Evolutionary conservation across 2,329 filamentous ascomycete genomes (phyloP).

Genomic region (Alternaria gansuensis): DNA sequence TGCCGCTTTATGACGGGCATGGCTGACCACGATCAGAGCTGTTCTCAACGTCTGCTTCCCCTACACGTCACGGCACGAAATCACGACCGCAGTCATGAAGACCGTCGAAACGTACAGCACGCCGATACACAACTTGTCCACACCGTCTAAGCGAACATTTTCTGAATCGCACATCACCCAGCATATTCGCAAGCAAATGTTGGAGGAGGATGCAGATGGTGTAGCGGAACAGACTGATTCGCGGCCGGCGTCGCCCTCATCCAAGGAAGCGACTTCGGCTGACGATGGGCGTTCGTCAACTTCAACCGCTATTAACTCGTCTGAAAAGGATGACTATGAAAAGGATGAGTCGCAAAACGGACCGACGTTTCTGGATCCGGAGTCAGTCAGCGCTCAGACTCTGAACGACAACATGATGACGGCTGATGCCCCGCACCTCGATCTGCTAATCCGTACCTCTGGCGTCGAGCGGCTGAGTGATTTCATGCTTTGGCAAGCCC

Average conservation of each 20-base stretch:
- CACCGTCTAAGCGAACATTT: conserved; percentile 71
- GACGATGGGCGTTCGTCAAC: conserved; percentile 48
- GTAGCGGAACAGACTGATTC: conserved; percentile 38
- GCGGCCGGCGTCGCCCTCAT: conserved; percentile 48
- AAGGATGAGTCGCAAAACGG: conserved; percentile 38
- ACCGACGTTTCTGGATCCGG: conserved; percentile 71
- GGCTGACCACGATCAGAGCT: conserved; percentile 55
- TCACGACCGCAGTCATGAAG: conserved; percentile 85
- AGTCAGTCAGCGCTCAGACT: conserved; percentile 84
- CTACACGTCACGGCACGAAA: conserved; percentile 95
- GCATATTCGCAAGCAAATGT: conserved; percentile 71
- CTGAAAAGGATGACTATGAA: conserved; percentile 47
- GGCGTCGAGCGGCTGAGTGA: conserved; percentile 93
- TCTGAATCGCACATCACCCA: conserved; percentile 87
- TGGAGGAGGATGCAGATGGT: conserved; percentile 53
- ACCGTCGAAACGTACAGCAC: conserved; percentile 88
- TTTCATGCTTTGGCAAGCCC: conserved; percentile 99
- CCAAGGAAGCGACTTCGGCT: conserved; percentile 45
- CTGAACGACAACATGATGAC: conserved; percentile 90
- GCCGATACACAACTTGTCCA: conserved; percentile 66
- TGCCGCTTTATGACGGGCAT: background rate
- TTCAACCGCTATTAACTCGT: conserved; percentile 50
- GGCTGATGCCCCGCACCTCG: conserved; percentile 81
- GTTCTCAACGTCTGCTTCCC: conserved; percentile 96
- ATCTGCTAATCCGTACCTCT: conserved; percentile 90